Evolutionary conservation across 2,329 filamentous ascomycete species (phyloP).

Genomic region (Colletotrichum siamense): DNA sequence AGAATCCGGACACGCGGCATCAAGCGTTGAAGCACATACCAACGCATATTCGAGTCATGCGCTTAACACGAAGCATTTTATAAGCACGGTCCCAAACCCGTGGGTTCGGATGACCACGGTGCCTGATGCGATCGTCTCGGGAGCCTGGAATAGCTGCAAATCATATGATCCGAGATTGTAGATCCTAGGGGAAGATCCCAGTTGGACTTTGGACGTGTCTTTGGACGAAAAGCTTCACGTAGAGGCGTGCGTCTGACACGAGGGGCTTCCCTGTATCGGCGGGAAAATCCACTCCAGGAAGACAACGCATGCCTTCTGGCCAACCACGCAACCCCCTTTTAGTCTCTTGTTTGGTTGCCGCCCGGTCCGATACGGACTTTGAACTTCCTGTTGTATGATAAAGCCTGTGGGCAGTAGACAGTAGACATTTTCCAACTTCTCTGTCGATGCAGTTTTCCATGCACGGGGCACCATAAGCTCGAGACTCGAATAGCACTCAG

Average conservation of each 20-base stretch:
- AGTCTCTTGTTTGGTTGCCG: background rate
- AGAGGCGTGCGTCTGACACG: background rate
- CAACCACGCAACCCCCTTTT: background rate
- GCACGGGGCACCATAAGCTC: background rate
- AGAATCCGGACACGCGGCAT: background rate
- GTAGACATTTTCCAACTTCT: background rate
- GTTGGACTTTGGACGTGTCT: background rate
- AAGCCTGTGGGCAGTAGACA: background rate
- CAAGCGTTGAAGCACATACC: background rate
- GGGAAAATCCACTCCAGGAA: background rate
- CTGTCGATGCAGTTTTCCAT: background rate
- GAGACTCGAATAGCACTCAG: background rate
- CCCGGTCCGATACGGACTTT: background rate
- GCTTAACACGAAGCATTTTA: background rate
- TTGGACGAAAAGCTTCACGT: background rate
- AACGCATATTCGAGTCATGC: background rate
- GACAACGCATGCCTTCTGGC: no score
- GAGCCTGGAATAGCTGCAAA: background rate
- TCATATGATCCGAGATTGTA: background rate
- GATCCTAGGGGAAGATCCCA: background rate
- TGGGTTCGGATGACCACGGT: background rate
- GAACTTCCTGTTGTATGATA: accelerated
- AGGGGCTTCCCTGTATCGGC: background rate
- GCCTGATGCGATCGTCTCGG: background rate
- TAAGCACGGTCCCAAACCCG: background rate